A percentile compares a stretch with the other conserved stretches of the same genome.
These are phyloP conservation scores for Mucor sp. DNA, from an alignment of 371 early-diverging fungal species.

Conservation along the genomic window DNA sequence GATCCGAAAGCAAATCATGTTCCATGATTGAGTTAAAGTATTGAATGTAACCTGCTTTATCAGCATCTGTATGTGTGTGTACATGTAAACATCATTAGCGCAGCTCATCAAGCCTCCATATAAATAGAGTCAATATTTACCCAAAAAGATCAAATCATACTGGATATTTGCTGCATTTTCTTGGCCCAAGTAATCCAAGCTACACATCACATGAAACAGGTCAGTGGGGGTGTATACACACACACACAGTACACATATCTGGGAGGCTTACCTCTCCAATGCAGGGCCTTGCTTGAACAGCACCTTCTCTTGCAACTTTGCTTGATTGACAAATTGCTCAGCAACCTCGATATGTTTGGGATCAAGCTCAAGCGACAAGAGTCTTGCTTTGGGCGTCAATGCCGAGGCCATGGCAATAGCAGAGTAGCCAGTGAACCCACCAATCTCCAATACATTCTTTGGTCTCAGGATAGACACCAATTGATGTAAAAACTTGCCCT, in stretches of 20 bases:
- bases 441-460: conserved; percentile 53
- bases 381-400: conserved; percentile 18
- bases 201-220: neutral
- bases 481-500: conserved; percentile 48
- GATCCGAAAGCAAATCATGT: conserved; percentile 44
- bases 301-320: conserved; percentile 18
- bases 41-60: conserved; percentile 58
- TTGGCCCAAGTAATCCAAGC: neutral
- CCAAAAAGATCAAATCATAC: conserved; percentile 61
- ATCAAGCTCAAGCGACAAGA: conserved; percentile 56
- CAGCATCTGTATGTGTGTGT: conserved; percentile 50
- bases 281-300: conserved; percentile 31
- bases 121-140: conserved; percentile 27
- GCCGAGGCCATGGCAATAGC: conserved; percentile 67
- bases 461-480: conserved; percentile 43
- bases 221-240: too few species aligned
- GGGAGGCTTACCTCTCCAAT: conserved; percentile 27
- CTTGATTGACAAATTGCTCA: conserved; percentile 29
- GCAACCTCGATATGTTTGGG: conserved; percentile 43
- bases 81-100: too few species aligned
- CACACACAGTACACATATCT: too few species aligned
- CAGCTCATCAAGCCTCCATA: too few species aligned
- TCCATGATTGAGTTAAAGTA: conserved; percentile 57
- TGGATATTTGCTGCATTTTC: neutral
- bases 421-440: conserved; percentile 63